phyloP scores from a whole-genome alignment of 176 grass and related monocot genomes.

The Carex myosuroides region DNA sequence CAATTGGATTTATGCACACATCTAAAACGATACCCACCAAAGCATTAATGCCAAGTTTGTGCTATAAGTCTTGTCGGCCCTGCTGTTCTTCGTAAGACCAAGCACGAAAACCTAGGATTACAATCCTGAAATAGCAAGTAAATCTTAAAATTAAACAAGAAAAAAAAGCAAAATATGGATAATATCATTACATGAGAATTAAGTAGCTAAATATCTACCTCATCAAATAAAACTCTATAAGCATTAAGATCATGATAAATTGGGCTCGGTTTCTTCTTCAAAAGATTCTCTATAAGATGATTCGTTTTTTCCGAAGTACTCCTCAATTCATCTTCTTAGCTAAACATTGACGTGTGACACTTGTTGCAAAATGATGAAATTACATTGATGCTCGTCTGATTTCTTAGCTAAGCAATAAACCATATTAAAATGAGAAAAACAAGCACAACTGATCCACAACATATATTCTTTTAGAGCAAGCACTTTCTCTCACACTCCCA shows the following conservation, averaged over 20 bases:
- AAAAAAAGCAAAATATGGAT: no score
- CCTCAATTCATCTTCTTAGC: slow-evolving; percentile 65
- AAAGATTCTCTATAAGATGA: slow-evolving; percentile 59
- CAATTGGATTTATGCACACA: not conserved
- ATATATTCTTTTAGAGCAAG: not conserved
- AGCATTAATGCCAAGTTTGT: no score
- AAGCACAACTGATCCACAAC: not conserved
- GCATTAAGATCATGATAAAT: not conserved
- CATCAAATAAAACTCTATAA: no score
- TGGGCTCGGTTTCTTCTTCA: slow-evolving; percentile 64
- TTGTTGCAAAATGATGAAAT: slow-evolving; percentile 80
- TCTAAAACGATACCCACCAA: no score
- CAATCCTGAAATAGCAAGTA: no score
- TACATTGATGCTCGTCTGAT: slow-evolving; percentile 67
- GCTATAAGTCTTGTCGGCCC: no score
- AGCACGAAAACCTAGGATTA: no score
- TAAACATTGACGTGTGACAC: slow-evolving; percentile 39
- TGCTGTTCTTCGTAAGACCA: no score
- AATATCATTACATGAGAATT: no score
- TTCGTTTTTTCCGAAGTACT: slow-evolving; percentile 65
- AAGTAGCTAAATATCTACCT: no score
- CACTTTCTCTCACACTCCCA: not conserved
- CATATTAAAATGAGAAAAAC: slow-evolving; percentile 6
- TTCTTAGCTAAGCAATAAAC: slow-evolving; percentile 57
- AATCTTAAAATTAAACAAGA: no score